A percentile compares a stretch with the other conserved stretches of the same genome.
phyloP scores from a whole-genome alignment of 208 protist species.

The Leptomonas pyrrhocoris region DNA sequence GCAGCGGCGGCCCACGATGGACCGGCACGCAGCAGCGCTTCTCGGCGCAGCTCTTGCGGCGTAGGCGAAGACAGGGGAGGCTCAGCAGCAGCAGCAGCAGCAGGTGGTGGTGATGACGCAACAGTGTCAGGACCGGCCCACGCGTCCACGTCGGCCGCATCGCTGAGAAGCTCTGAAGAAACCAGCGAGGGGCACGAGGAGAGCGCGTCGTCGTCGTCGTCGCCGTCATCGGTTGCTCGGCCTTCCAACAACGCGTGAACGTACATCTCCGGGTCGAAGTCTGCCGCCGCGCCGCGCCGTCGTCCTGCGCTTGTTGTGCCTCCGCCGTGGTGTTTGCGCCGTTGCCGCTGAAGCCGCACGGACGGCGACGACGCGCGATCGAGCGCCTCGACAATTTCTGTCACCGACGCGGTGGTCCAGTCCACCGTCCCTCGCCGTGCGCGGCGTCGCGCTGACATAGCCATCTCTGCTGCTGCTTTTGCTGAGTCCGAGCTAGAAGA shows the following conservation, averaged over 20 bases:
- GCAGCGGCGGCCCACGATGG: conserved; percentile 22
- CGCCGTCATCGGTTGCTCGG: too few relatives aligned
- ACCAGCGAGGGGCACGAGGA: too few relatives aligned
- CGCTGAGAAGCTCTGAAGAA: too few relatives aligned
- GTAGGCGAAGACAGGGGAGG: too few relatives aligned
- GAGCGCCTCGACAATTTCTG: conserved; percentile 26
- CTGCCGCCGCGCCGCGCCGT: not conserved
- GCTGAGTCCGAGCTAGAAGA: not conserved
- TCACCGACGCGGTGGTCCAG: conserved; percentile 20
- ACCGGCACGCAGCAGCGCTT: conserved; percentile 4
- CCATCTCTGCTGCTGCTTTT: not conserved
- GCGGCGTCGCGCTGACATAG: too few relatives aligned
- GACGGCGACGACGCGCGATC: conserved; percentile 3
- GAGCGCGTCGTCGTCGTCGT: not conserved
- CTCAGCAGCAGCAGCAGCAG: not conserved
- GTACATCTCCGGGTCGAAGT: conserved; percentile 22
- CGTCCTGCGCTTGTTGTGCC: too few relatives aligned
- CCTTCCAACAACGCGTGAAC: conserved; percentile 24
- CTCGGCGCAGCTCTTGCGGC: not conserved
- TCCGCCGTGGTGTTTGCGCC: too few relatives aligned
- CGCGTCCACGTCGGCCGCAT: too few relatives aligned
- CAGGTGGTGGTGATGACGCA: not conserved
- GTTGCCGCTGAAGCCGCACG: not conserved
- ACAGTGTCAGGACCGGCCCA: too few relatives aligned
- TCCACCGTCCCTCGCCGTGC: not conserved